Percentiles rank a stretch among this genome's conserved stretches.
Conservation (phyloP, 2,329 filamentous ascomycete genomes). For the Paracamarosporium sp. region DNA sequence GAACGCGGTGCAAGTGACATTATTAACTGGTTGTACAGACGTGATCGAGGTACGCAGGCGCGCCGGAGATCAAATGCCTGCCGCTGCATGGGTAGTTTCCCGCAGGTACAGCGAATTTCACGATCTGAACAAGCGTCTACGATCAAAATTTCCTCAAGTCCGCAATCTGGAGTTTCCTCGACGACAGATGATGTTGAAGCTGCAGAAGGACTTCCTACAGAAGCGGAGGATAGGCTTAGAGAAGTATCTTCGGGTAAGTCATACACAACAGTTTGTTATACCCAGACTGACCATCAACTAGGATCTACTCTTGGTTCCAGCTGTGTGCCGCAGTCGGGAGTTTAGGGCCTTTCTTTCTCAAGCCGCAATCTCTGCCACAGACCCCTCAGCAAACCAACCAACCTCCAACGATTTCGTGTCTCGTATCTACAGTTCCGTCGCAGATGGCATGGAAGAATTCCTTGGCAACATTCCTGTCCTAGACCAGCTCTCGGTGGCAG, state of each 20-base stretch:
- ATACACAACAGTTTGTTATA: not conserved
- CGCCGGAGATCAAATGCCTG: conserved; percentile 93
- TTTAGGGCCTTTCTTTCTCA: conserved; percentile 90
- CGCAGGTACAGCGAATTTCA: conserved; percentile 96
- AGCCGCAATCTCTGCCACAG: conserved; percentile 75
- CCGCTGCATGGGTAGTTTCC: conserved; percentile 93
- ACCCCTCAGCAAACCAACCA: conserved; percentile 69
- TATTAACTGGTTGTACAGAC: conserved; percentile 53
- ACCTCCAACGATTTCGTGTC: conserved; percentile 80
- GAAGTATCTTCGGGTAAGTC: conserved; percentile 68
- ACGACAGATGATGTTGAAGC: conserved; percentile 91
- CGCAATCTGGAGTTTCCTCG: conserved; percentile 90
- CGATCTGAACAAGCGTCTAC: conserved; percentile 88
- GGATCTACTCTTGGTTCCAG: conserved; percentile 82
- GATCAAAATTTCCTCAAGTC: conserved; percentile 84
- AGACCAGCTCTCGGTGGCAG: conserved; percentile 90
- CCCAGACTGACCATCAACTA: conserved; percentile 29
- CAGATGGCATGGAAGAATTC: conserved; percentile 98
- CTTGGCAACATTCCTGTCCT: conserved; percentile 94
- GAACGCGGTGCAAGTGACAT: not conserved
- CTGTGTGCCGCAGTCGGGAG: conserved; percentile 93
- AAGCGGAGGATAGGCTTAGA: conserved; percentile 86
- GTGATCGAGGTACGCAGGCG: conserved; percentile 89
- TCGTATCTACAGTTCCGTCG: conserved; percentile 93
- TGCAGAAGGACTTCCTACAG: conserved; percentile 93